Base-by-base conservation (phyloP, 2,329 filamentous ascomycete species). In the Colletotrichum sp. region DNA sequence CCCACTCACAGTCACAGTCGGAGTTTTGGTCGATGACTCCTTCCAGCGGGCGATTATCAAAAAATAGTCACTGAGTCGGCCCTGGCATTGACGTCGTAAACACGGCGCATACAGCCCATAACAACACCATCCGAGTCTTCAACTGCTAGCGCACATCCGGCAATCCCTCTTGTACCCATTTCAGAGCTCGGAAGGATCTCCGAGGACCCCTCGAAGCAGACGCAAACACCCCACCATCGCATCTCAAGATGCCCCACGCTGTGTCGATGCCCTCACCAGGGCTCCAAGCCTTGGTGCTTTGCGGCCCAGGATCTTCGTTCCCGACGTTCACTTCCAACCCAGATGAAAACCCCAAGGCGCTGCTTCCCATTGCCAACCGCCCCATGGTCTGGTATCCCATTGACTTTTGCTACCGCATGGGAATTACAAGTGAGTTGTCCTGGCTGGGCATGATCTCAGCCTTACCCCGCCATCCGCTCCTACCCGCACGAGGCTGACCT, bases 321-420 rank as follows among this genome's bases (percentile, higher is more conserved):
- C 93, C 94, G 61, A 96, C 95, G 2, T 96, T 97, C 83, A 96
- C 94, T 3, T 93, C 94, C 4, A 95, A 93, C 77, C 93, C 94
- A 7, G 92, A 94, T 85, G 93, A 96, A 82, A 93, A 94, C 77
- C 94, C 95, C 12, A 97, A 97, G 85, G 94, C 95, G 12, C 90
- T 97, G 26, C 86, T 97, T 9, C 95, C 95, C 8, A 94, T 97
- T 75, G 95, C 95, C 43, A 97, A 97, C 83, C 87, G 95, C 79
- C 95, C 95, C 2, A 97, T 97, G 95, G 93, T 97, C 61, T 96
- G 95, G 94, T 97, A 97, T 83, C 93, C 95, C 8, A 91, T 97
- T 55, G 94, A 96, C 80, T 96, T 95, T 86, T 96, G 94, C 85
- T 94, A 95, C 82, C 92, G 94, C 48, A 94, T 94, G 83, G 94